phyloP scores from a whole-genome alignment of 768 basidiomycete species.

The Russula sp. region DNA sequence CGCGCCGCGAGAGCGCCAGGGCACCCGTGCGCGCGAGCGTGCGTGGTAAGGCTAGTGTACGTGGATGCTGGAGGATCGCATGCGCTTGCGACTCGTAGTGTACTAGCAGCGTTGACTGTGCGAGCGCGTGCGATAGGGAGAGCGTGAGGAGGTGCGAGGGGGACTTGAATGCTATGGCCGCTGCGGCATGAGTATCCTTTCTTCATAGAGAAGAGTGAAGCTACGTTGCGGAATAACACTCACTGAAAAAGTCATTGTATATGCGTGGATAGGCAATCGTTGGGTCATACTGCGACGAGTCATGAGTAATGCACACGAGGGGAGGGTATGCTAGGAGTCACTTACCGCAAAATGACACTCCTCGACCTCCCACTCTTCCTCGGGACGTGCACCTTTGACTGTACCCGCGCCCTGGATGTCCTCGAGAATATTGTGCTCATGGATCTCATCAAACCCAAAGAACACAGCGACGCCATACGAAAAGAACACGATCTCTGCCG shows the following conservation, averaged over 20 bases:
- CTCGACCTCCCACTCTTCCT: conserved; percentile 86
- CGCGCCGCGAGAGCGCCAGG: conserved; percentile 66
- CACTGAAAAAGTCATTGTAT: conserved; percentile 95
- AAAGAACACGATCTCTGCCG: conserved; percentile 76
- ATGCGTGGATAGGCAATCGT: conserved; percentile 82
- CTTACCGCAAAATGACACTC: conserved; percentile 84
- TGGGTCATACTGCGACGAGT: conserved; percentile 60
- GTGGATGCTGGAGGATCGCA: conserved; percentile 68
- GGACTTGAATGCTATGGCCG: conserved; percentile 71
- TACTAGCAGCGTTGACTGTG: conserved; percentile 88
- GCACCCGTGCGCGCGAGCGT: conserved; percentile 76
- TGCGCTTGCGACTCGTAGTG: conserved; percentile 78
- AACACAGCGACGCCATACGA: conserved; percentile 90
- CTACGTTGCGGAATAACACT: conserved; percentile 28
- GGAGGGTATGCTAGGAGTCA: conserved; percentile 8
- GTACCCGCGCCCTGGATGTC: conserved; percentile 72
- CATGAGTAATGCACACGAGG: not conserved
- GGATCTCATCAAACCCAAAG: conserved; percentile 73
- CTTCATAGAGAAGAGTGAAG: not conserved
- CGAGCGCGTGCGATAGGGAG: conserved; percentile 91
- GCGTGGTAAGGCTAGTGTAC: conserved; percentile 74
- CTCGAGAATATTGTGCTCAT: conserved; percentile 80
- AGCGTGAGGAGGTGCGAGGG: conserved; percentile 86
- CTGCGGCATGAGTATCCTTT: not conserved
- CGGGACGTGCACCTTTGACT: conserved; percentile 51